Base-by-base conservation (phyloP, 805 yeast genomes). In the Kurtzmaniella fragi region DNA sequence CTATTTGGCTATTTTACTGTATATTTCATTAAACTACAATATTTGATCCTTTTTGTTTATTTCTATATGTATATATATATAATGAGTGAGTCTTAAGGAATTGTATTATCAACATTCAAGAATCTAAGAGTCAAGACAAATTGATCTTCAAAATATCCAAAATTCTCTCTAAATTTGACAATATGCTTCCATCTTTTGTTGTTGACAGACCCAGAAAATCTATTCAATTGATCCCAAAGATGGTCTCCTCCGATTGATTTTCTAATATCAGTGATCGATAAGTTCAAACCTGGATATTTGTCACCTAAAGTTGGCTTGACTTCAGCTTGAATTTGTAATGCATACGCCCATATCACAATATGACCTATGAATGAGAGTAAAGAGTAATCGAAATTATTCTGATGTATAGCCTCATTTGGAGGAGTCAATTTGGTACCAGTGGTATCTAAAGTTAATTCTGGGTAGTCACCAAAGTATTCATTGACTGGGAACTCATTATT, bases 111-210 rank as follows among this genome's bases (percentile, higher is more conserved):
- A n/a, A 62, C 53, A 28, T 59, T 56, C 62, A 66, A 52, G 41
- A 61, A 60, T 31, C 67, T 53, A 37, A 64, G 47, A 7, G 64
- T 56, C 42, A 64, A 53, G 42, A 64, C 54, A 39, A 67, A 67
- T 47, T 66, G 70, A 37, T 67, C 64, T 37, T 59, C 67, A 47
- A 66, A 70, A 34, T 50, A 62, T 5, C 65, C 55, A 39, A 64
- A 67, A 11, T 53, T 42, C 34, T 54, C 59, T 42, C 71, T 54
- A 43, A 61, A 63, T 41, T 64, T 64, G 32, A 59, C 57, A 13
- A 67, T 52, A 39, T 64, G 71, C 42, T 67, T 67, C 72, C 72
- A 67, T 38, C 72, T 53, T 41, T 64, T 65, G 35, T 63, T 50
- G 41, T 63, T 65, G 47, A 66, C 64, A 5, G 54, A 41, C n/a